phyloP scores from a whole-genome alignment of 106 monocot genomes.

The Dendrobium officinale region DNA sequence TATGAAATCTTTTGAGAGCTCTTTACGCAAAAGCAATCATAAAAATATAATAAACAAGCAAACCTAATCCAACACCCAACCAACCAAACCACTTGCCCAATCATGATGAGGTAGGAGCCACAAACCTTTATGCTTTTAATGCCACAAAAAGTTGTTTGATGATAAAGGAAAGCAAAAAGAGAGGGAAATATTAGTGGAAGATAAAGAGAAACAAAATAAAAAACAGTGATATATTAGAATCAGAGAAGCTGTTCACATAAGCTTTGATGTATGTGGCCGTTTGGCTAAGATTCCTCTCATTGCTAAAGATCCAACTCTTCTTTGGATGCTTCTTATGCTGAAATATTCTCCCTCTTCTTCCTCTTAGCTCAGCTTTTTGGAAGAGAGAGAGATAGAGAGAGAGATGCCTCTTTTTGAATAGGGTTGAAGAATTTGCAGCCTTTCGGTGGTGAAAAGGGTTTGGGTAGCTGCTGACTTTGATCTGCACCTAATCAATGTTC shows the following conservation, averaged over 20 bases:
- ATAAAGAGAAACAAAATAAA: too few species aligned
- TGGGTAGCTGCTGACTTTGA: too few species aligned
- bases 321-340: slow-evolving; percentile 2
- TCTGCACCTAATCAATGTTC: too few species aligned
- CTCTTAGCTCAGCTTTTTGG: not conserved
- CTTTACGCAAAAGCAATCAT: too few species aligned
- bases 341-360: not conserved
- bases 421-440: not conserved
- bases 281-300: not conserved
- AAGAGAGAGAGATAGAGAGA: not conserved
- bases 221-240: too few species aligned
- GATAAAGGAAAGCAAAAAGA: not conserved
- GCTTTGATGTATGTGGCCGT: not conserved
- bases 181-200: too few species aligned
- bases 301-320: not conserved
- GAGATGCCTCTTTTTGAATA: not conserved
- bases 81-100: too few species aligned
- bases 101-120: not conserved
- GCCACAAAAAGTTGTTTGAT: not conserved
- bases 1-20: too few species aligned
- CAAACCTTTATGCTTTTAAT: slow-evolving; percentile 1
- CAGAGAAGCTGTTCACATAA: not conserved
- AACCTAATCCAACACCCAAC: too few species aligned
- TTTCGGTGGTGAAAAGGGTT: not conserved
- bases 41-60: too few species aligned